Evolutionary conservation across 345 rosid species (phyloP).

Genomic region (Aquilaria malaccensis): DNA sequence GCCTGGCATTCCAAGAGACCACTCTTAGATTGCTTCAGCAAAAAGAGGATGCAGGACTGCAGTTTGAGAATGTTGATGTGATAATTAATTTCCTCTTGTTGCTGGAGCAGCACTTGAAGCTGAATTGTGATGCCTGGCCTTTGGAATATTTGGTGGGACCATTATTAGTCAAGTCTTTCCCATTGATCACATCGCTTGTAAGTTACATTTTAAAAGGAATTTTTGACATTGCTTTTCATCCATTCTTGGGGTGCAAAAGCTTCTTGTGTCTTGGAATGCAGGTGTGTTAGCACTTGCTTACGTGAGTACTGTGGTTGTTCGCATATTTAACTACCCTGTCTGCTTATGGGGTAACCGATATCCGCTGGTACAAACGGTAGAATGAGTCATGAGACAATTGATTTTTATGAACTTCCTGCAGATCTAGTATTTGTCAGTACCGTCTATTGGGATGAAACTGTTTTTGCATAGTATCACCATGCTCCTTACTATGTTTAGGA

Average conservation of each 20-base stretch:
- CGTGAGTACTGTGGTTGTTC: background rate
- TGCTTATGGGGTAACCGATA: too few relatives aligned
- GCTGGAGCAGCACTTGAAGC: constrained; percentile 36
- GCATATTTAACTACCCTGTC: too few relatives aligned
- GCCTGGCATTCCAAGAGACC: constrained; percentile 47
- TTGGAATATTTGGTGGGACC: constrained; percentile 65
- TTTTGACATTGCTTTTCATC: background rate
- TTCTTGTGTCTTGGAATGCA: background rate
- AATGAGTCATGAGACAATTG: too few relatives aligned
- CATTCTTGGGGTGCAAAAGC: background rate
- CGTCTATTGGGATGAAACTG: too few relatives aligned
- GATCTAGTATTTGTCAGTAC: too few relatives aligned
- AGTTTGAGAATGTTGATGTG: constrained; percentile 29
- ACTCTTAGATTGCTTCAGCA: constrained; percentile 43
- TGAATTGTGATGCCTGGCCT: constrained; percentile 73
- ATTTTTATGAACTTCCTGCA: too few relatives aligned
- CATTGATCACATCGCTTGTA: constrained; percentile 68
- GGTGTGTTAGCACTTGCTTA: background rate
- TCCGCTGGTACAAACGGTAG: too few relatives aligned
- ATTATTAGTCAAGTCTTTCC: constrained; percentile 52
- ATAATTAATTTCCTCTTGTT: constrained; percentile 53
- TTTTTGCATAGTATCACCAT: too few relatives aligned
- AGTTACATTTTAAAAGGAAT: constrained; percentile 27
- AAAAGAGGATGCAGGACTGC: constrained; percentile 32
- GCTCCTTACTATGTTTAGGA: too few relatives aligned